Conservation (phyloP, 495 filamentous ascomycete genomes). For the Trichodelitschia bisporula region DNA sequence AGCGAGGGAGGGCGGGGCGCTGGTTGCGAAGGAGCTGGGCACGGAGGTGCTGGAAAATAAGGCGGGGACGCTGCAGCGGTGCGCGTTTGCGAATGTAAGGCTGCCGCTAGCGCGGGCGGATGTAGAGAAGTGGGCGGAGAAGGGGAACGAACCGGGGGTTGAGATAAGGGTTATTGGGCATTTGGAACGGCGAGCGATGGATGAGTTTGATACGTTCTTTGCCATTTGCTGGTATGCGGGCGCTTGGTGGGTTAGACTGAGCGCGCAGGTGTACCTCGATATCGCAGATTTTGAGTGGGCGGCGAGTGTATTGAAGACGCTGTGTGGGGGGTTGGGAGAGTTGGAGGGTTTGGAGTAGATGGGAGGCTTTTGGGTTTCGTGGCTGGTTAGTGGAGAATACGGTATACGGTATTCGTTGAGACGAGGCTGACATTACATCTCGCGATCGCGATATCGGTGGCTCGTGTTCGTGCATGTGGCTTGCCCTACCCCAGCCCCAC, state of each 20-base stretch:
- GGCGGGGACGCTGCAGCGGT: conserved; percentile 18
- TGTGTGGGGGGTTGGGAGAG: no score
- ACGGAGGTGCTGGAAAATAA: conserved; percentile 40
- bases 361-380: no score
- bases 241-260: conserved; percentile 43
- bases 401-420: no score
- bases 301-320: no score
- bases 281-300: conserved; percentile 54
- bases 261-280: conserved; percentile 61
- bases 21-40: conserved; percentile 29
- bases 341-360: no score
- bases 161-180: conserved; percentile 20
- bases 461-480: no score
- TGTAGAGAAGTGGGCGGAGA: conserved; percentile 5
- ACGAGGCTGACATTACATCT: no score
- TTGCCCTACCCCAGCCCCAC: no score
- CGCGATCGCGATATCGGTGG: no score
- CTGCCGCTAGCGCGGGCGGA: conserved; percentile 29
- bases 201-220: conserved; percentile 46
- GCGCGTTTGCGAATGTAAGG: conserved; percentile 42
- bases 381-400: no score
- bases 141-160: conserved; percentile 2
- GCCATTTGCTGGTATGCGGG: conserved; percentile 32
- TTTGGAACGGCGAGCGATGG: conserved; percentile 23
- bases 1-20: conserved; percentile 30